Base-by-base conservation (phyloP, 2,329 filamentous ascomycete species). In the Colletotrichum euphorbiae region DNA sequence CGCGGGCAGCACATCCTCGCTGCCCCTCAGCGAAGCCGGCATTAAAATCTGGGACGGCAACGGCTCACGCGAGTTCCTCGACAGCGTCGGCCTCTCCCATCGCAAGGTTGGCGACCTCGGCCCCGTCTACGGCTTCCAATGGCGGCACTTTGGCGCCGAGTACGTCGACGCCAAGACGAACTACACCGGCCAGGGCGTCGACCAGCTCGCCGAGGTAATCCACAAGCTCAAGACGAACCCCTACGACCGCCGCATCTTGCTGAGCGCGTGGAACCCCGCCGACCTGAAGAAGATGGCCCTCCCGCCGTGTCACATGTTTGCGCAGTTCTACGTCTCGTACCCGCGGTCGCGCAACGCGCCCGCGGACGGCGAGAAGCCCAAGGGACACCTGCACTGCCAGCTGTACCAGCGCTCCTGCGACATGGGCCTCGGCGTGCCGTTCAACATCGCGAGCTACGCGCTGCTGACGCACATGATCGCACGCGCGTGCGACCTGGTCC, bases 1-100 rank as follows among this genome's bases (percentile, higher is more conserved):
- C 73, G 87, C 89, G 50, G 96, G 93, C 75, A 89, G 84, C 75
- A 99, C 96, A 3, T 93, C 93, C 1, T 94, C 93, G 1, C 81
- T 89, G 4, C 84, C 93, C 0, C 89, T 99, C 3, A 90, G 89
- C 68, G 89, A 90, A 12, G 89, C 90, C 2, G 93, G 94, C 33
- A 90, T 99, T 75, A 97, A 97, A 80, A 99, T 99, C 78, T 99
- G 96, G 96, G 96, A 99, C 77, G 95, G 94, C 74, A 99, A 99
- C 77, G 96, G 95, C 48, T 94, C 91, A 52, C 92, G 96, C 74
- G 91, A 90, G 75, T 98, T 92, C 78, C 91, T 99, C 42, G 95
- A 99, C 82, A 90, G 85, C 70, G 87, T 96, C 1, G 95, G 95
- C 0, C 87, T 98, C 6, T 84, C 85, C 0, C 90, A 97, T 77